Percentiles rank a stretch among this genome's conserved stretches.
These are phyloP conservation scores for Cercospora sojina DNA, from an alignment of 2,329 filamentous ascomycete species.

Conservation along the genomic window DNA sequence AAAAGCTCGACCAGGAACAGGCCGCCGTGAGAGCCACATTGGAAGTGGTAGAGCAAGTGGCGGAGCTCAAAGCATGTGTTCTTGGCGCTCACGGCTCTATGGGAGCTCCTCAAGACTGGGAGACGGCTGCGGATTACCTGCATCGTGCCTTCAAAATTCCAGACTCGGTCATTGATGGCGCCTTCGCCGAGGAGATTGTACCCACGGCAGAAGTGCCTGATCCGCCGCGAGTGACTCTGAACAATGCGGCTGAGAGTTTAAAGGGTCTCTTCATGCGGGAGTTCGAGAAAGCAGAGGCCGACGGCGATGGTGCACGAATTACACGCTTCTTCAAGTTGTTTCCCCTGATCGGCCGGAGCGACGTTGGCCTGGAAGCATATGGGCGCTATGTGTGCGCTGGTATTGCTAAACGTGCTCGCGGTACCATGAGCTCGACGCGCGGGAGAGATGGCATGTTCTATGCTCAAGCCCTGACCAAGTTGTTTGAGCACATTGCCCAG, in stretches of 20 bases:
- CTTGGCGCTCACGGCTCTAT: slow-evolving; percentile 92
- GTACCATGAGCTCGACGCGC: slow-evolving; percentile 68
- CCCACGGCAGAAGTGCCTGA: slow-evolving; percentile 95
- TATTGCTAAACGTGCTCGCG: slow-evolving; percentile 78
- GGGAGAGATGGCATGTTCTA: slow-evolving; percentile 84
- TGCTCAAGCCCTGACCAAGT: slow-evolving; percentile 79
- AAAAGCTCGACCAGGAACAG: slow-evolving; percentile 86
- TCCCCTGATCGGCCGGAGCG: slow-evolving; percentile 83
- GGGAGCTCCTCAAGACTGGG: slow-evolving; percentile 98
- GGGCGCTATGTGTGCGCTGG: slow-evolving; percentile 95
- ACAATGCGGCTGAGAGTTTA: slow-evolving; percentile 82
- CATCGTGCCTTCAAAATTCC: slow-evolving; percentile 80
- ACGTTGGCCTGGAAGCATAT: slow-evolving; percentile 91
- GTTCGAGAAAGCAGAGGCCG: slow-evolving; percentile 86
- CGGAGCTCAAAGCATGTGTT: slow-evolving; percentile 94
- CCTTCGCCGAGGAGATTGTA: slow-evolving; percentile 88
- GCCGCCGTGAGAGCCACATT: slow-evolving; percentile 85
- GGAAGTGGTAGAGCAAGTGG: slow-evolving; percentile 90
- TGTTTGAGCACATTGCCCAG: slow-evolving; percentile 97
- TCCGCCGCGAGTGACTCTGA: slow-evolving; percentile 79
- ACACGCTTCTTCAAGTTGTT: slow-evolving; percentile 98
- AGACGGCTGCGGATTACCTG: slow-evolving; percentile 88
- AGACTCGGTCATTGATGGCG: slow-evolving; percentile 72
- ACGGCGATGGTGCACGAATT: slow-evolving; percentile 83
- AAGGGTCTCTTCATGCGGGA: slow-evolving; percentile 89